Evolutionary conservation across 768 basidiomycete species (phyloP).

Genomic region (Lentinus tigrinus): DNA sequence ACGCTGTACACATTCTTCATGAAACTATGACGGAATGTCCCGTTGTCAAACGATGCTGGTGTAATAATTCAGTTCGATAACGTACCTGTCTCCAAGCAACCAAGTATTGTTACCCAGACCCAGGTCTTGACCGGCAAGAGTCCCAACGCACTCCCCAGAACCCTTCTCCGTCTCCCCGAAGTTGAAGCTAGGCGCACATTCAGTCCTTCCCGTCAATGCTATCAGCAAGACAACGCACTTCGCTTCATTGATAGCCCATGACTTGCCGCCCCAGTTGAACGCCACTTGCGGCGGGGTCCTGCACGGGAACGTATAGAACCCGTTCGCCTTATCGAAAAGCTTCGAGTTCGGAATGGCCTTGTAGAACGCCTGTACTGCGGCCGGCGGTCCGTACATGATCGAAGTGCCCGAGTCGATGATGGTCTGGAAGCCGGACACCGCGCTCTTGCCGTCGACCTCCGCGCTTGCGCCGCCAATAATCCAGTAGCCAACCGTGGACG

Average conservation of each 20-base stretch:
- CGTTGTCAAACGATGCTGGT: not conserved
- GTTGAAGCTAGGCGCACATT: conserved; percentile 21
- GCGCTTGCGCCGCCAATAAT: conserved; percentile 8
- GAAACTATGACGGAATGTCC: not conserved
- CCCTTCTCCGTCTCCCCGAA: conserved; percentile 24
- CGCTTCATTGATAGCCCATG: conserved; percentile 5
- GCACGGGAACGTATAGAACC: conserved; percentile 22
- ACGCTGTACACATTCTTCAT: conserved; percentile 24
- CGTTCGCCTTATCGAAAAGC: conserved; percentile 10
- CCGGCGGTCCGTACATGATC: conserved; percentile 25
- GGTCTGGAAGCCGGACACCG: not conserved
- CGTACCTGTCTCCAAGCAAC: conserved; percentile 18
- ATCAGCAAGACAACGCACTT: not conserved
- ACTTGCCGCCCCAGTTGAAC: conserved; percentile 18
- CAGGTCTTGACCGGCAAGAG: conserved; percentile 18
- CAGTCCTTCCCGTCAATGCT: not conserved
- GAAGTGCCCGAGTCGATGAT: conserved; percentile 26
- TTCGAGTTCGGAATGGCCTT: conserved; percentile 15
- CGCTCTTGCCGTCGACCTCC: not conserved
- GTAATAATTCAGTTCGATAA: not conserved
- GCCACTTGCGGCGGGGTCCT: conserved; percentile 1
- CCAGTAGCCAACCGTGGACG: conserved; percentile 13
- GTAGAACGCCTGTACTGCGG: conserved; percentile 21
- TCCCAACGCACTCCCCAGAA: conserved; percentile 20
- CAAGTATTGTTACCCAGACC: conserved; percentile 15